Evolutionary conservation across 441 rosid species (phyloP).

Genomic region (Flueggea neowawraea): DNA sequence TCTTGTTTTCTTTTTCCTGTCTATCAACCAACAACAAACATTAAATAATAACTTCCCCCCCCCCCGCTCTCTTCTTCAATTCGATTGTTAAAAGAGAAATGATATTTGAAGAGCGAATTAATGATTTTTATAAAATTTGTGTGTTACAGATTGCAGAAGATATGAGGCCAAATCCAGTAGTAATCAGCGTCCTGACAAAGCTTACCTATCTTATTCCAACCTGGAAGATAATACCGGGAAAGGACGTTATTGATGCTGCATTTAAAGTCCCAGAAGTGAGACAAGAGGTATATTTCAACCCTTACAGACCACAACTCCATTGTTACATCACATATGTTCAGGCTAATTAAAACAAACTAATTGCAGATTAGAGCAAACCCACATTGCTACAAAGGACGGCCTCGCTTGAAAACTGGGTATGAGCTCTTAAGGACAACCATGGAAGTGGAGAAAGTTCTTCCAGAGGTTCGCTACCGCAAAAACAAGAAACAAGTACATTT

Average conservation of each 20-base stretch:
- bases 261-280: constrained; percentile 64
- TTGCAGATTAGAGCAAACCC: constrained; percentile 59
- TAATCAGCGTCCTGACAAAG: constrained; percentile 40
- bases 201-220: constrained; percentile 58
- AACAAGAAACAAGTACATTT: neutral
- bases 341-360: neutral
- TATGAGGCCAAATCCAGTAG: constrained; percentile 52
- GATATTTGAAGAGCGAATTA: neutral
- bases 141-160: constrained; percentile 66
- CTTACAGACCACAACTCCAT: neutral
- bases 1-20: no score
- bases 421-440: constrained; percentile 48
- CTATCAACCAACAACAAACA: neutral
- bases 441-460: constrained; percentile 54
- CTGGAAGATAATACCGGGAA: constrained; percentile 69
- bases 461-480: constrained; percentile 34
- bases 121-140: neutral
- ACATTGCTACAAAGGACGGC: constrained; percentile 79
- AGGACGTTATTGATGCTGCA: constrained; percentile 69
- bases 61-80: neutral
- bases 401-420: constrained; percentile 63
- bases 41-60: neutral
- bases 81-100: neutral
- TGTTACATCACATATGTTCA: no score
- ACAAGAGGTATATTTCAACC: constrained; percentile 39